Base-by-base conservation (phyloP, 2,329 filamentous ascomycete genomes). In the Ceratocystis harringtonii region DNA sequence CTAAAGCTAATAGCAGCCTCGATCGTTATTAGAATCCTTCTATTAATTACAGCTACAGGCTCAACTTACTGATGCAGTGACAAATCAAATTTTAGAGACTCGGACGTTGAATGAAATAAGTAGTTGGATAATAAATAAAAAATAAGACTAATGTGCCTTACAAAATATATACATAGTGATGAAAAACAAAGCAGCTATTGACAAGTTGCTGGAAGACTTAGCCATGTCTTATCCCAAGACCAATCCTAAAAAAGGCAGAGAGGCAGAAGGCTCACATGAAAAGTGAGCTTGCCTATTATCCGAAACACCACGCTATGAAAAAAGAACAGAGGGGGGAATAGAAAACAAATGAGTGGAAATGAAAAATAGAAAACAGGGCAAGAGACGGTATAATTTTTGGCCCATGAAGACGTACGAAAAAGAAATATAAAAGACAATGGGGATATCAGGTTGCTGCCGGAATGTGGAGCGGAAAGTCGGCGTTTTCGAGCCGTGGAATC, bases 291-390 rank as follows among this genome's bases (percentile, higher is more conserved):
- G 55, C 28, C 28, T 58, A 25, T 12, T 58, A 58, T 30, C 55
- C 55, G 3, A 58, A 58, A 58, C 55, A 58, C 55, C 55, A 17
- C 55, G 55, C 55, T 58, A 58, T 58, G 55, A 36, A 58, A 58
- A 64, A 43, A 43, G n/a, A 67, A 64, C 48, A 55, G 30, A 65
- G 55, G 12, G 43, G 19, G 28, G 58, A 64, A 61, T 63, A 65
- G 22, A 32, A 67, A 28, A 15, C 36, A 15, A 50, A 62, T 36
- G 25, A 62, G 55, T 19, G 41, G 22, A 55, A 63, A 61, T 58
- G 32, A 48, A 48, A 41, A 25, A 63, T 52, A 65, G 22, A 61
- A 41, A 36, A 55, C 61, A 32, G 32, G 52, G 45, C 45, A 52
- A 65, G 58, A 52, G 57, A 61, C 61, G 32, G 36, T 19, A 60